Percentiles rank a stretch among this genome's conserved stretches.
phyloP scores from a whole-genome alignment of 306 rosid species.

The Aeschynomene evenia region DNA sequence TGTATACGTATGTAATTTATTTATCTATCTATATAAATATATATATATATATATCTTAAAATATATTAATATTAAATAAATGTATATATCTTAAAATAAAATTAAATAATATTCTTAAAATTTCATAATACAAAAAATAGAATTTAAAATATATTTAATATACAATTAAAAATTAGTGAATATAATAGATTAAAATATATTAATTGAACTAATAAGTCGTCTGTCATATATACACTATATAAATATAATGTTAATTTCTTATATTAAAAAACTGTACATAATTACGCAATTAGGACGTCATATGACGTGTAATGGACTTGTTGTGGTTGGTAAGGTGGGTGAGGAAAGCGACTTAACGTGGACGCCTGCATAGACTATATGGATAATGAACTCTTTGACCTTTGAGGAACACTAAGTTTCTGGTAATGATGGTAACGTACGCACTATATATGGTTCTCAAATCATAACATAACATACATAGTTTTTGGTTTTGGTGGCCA shows the following conservation, averaged over 20 bases:
- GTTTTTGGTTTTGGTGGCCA: background rate
- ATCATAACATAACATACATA: background rate
- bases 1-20: too few relatives aligned
- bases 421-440: background rate
- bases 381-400: background rate
- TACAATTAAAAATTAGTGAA: too few relatives aligned
- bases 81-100: background rate
- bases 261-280: too few relatives aligned
- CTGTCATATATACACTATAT: too few relatives aligned
- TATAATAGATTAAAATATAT: too few relatives aligned
- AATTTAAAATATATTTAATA: too few relatives aligned
- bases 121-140: background rate
- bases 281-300: too few relatives aligned
- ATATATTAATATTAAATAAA: too few relatives aligned
- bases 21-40: too few relatives aligned
- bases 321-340: constrained; percentile 1
- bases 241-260: too few relatives aligned
- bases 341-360: background rate
- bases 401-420: background rate
- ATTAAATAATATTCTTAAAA: background rate
- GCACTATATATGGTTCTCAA: background rate
- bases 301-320: background rate
- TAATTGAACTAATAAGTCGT: too few relatives aligned
- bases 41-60: too few relatives aligned
- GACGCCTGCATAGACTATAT: background rate